Conservation (phyloP, 1,284 basidiomycete species). For the Coniferiporia sulphurascens region DNA sequence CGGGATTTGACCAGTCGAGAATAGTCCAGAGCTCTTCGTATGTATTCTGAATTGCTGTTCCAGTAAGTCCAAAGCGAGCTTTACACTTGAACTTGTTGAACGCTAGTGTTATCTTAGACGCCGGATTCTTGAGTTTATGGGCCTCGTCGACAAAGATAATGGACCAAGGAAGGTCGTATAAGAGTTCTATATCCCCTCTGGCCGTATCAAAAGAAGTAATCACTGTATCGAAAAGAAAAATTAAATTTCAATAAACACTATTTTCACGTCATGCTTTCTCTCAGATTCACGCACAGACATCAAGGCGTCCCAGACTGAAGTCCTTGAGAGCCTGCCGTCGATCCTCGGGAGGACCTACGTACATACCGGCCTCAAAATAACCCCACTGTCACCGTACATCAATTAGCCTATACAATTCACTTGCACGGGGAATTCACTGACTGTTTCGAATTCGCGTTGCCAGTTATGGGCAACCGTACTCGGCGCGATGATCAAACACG, state of each 20-base stretch:
- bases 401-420: neutral
- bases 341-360: slow-evolving; percentile 45
- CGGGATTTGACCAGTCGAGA: slow-evolving; percentile 77
- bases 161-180: slow-evolving; percentile 63
- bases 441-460: slow-evolving; percentile 74
- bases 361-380: slow-evolving; percentile 74
- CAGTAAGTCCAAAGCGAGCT: slow-evolving; percentile 72
- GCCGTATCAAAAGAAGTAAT: slow-evolving; percentile 70
- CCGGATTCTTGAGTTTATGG: slow-evolving; percentile 74
- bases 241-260: neutral
- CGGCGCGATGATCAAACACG: slow-evolving; percentile 77
- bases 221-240: slow-evolving; percentile 37
- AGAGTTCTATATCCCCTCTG: slow-evolving; percentile 55
- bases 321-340: slow-evolving; percentile 55
- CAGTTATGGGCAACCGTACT: slow-evolving; percentile 77
- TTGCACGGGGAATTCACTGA: slow-evolving; percentile 25
- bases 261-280: neutral
- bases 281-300: slow-evolving; percentile 58
- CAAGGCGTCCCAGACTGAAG: slow-evolving; percentile 69
- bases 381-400: slow-evolving; percentile 53
- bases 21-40: slow-evolving; percentile 83
- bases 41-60: slow-evolving; percentile 82
- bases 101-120: slow-evolving; percentile 55
- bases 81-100: slow-evolving; percentile 59
- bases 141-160: slow-evolving; percentile 80